Evolutionary conservation across 1,284 basidiomycete genomes (phyloP).

Genomic region (Sphagnurus paluster): DNA sequence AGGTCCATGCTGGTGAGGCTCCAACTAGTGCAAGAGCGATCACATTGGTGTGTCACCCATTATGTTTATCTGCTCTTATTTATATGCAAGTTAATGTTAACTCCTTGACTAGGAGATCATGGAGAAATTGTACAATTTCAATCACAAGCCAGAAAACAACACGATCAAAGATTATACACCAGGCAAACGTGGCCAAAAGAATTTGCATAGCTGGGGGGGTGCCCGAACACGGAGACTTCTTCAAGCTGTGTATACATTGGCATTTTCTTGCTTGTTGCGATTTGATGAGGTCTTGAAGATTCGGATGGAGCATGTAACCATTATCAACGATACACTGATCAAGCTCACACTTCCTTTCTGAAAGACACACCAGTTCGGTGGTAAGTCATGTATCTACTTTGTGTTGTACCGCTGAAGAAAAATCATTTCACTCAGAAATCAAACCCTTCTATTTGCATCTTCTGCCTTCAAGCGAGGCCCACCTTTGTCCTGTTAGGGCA

Average conservation of each 20-base stretch:
- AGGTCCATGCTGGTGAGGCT: conserved; percentile 12
- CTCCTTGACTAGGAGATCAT: conserved; percentile 11
- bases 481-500: conserved; percentile 27
- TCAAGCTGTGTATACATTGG: conserved; percentile 21
- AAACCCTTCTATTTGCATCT: conserved; percentile 24
- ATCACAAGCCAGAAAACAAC: conserved; percentile 12
- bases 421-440: conserved; percentile 19
- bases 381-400: conserved; percentile 3
- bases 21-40: conserved; percentile 18
- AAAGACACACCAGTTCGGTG: conserved; percentile 19
- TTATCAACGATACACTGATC: not conserved
- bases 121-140: conserved; percentile 14
- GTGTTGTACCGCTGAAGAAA: not conserved
- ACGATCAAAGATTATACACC: conserved; percentile 13
- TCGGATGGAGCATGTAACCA: conserved; percentile 12
- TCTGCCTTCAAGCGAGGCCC: conserved; percentile 17
- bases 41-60: conserved; percentile 5
- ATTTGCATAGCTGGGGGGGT: conserved; percentile 19
- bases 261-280: conserved; percentile 24
- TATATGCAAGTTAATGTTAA: not conserved
- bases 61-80: not conserved
- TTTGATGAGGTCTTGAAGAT: conserved; percentile 27
- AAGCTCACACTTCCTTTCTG: conserved; percentile 15
- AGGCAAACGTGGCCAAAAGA: conserved; percentile 4
- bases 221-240: conserved; percentile 13